A percentile compares a stretch with the other conserved stretches of the same genome.
Conservation (phyloP, 2,329 filamentous ascomycete genomes). For the Zasmidium cellare region DNA sequence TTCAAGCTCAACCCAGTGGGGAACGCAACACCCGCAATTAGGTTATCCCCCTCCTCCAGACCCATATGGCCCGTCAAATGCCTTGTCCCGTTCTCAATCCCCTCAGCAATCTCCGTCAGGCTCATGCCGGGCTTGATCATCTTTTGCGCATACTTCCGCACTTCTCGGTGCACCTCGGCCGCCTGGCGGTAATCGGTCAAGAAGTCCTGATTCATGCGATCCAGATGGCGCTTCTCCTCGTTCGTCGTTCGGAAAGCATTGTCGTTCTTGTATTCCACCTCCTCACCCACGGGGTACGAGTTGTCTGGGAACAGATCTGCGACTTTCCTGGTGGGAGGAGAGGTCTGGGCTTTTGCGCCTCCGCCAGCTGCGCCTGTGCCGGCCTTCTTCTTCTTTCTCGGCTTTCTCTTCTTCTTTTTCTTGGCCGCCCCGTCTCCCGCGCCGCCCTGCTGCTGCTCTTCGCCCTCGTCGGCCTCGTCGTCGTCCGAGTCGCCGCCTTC, state of each 20-base stretch:
- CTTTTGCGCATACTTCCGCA: conserved; percentile 52
- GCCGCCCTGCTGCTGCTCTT: conserved; percentile 26
- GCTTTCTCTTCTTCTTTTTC: conserved; percentile 50
- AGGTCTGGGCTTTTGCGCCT: conserved; percentile 42
- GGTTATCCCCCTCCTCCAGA: conserved; percentile 51
- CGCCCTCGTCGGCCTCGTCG: conserved; percentile 36
- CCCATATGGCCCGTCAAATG: conserved; percentile 53
- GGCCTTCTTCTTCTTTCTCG: conserved; percentile 42
- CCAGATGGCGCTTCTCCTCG: conserved; percentile 48
- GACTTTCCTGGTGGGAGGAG: conserved; percentile 49
- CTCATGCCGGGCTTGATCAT: conserved; percentile 53
- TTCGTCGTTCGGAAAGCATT: conserved; percentile 48
- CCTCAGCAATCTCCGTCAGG: conserved; percentile 52
- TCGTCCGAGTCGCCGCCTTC: conserved; percentile 38
- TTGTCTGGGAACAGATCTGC: conserved; percentile 47
- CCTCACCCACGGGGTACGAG: conserved; percentile 49
- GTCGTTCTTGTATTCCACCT: conserved; percentile 46
- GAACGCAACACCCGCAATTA: conserved; percentile 57
- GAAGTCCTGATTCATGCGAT: conserved; percentile 49
- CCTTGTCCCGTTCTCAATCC: conserved; percentile 57
- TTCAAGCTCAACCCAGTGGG: conserved; percentile 58
- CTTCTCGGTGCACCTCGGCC: conserved; percentile 58
- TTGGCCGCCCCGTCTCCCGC: conserved; percentile 39
- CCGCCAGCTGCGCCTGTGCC: conserved; percentile 27
- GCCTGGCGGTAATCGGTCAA: conserved; percentile 57